Base-by-base conservation (phyloP, 768 basidiomycete species). In the Termitomyces bulborhizus region DNA sequence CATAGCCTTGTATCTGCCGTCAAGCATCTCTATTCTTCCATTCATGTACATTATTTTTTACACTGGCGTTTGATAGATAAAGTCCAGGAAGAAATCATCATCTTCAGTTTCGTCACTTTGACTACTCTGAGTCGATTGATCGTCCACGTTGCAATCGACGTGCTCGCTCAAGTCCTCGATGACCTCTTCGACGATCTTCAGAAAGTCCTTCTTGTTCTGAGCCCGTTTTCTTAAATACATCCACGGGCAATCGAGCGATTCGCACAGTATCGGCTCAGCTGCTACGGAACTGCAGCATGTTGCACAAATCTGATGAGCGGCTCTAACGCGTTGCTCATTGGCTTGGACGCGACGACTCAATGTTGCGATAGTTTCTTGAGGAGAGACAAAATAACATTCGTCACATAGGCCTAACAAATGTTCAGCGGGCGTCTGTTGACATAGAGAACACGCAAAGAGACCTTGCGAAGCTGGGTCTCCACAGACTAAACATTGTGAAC, bases 201-300 rank as follows among this genome's bases (percentile, higher is more conserved):
- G 59, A 52, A 73, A 68, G 36, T 73, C 72, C 44, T 71, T 60
- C 51, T 70, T 72, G 26, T 66, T 65, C 48, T 86, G 83, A 5
- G 78, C 73, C 61, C 82, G 85, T 57, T 78, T 81, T 36, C 91
- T 75, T 31, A 85, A 80, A 61, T 83, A 97, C 34, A 93, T 68
- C 83, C 90, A 88, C 0, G 86, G 80, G 66, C 95, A 98, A 64
- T 97, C 93, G 45, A 90, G 72, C 7, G 90, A 92, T 63, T 88
- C 84, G 69, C 95, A 98, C 34, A 78, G 68, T 45, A 85, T 79
- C 0, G 78, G 76, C 54, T 92, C 90, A 12, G 69, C 71, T 4
- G 74, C 69, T 2, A 84, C 75, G 0, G 74, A 76, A 3, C 72
- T 71, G 4, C 84, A 73, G 66, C 95, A 98, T 2, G 85, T 82